Percentiles rank a stretch among this genome's conserved stretches.
These are phyloP conservation scores for Phytophthora cactorum DNA, from an alignment of 352 stramenopile species.

Conservation along the genomic window DNA sequence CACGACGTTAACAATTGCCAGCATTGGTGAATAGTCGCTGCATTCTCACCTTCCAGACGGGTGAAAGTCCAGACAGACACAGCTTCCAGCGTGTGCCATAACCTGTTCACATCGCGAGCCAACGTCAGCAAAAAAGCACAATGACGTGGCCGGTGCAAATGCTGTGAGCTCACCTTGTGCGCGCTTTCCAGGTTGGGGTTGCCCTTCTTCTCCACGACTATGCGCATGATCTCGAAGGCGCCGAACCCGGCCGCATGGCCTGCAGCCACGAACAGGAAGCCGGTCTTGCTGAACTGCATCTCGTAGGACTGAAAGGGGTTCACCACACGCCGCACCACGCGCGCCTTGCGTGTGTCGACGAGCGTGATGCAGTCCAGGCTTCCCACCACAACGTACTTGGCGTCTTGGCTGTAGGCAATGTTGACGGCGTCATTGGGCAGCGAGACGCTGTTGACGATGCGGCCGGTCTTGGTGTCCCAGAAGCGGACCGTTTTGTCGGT, in stretches of 20 bases:
- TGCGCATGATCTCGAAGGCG: conserved; percentile 86
- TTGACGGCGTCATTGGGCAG: conserved; percentile 78
- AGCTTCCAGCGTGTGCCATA: conserved; percentile 81
- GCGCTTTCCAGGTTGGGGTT: conserved; percentile 85
- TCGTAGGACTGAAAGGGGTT: conserved; percentile 87
- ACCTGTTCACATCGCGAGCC: conserved; percentile 41
- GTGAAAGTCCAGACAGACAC: conserved; percentile 80
- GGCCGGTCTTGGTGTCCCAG: conserved; percentile 83
- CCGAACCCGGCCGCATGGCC: conserved; percentile 76
- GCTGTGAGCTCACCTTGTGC: conserved; percentile 60
- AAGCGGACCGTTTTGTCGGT: conserved; percentile 86
- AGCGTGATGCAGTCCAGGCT: conserved; percentile 80
- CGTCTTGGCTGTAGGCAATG: conserved; percentile 81
- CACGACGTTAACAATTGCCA: background rate
- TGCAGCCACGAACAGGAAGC: conserved; percentile 83
- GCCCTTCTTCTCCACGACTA: conserved; percentile 78
- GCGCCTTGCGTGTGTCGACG: conserved; percentile 85
- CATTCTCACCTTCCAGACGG: conserved; percentile 65
- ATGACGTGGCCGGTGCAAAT: too few species aligned
- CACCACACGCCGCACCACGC: conserved; percentile 76
- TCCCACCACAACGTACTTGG: conserved; percentile 83
- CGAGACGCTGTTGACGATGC: conserved; percentile 80
- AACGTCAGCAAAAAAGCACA: background rate
- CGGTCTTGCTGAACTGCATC: conserved; percentile 82
- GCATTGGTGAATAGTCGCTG: background rate